Evolutionary conservation across 2,329 filamentous ascomycete genomes (phyloP), one percentile per base, ranked within the genome.

Genomic region (Fusarium verticillioides): DNA sequence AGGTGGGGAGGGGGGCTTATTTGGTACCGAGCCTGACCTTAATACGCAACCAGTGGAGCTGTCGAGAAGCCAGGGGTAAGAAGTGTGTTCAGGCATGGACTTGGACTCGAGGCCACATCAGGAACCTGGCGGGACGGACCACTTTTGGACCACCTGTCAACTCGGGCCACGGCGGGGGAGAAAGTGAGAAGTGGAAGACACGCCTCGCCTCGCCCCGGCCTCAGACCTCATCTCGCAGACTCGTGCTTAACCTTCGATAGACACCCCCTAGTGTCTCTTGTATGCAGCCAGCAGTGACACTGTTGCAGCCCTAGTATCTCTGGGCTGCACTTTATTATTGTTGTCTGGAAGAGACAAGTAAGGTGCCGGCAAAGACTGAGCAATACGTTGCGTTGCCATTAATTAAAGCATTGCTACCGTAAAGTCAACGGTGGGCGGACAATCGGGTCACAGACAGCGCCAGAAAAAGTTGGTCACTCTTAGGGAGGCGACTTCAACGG

Each of bases 41-140:
- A 70, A 73, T 77, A 77, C 75, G 75, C 74, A 77, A 74, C 65
- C 63, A 58, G 75, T 77, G 75, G 75, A 77, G 73, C 63, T 74
- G 52, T 50, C 63, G 47, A 63, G 60, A 61, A 56, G 72, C 72
- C 69, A 74, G 72, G 72, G 72, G 72, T 70, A 75, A 69, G 65
- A 65, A 57, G 49, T 58, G 67, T 56, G 56, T 47, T 64, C 63
- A 62, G 53, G 64, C 56, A 63, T 53, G 46, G 56, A 66, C 52
- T 57, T 63, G 56, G 68, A 69, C 68, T 74, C 71, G 60, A 72
- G 71, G 68, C 71, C 72, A 74, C 71, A 69, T 66, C 63, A 76
- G 62, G 71, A 70, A 76, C 70, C 69, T 74, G 54, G 71, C 73
- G 63, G 67, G 69, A 75, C 74, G 76, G 72, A 73, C 73, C 61